Evolutionary conservation across 2,329 filamentous ascomycete species (phyloP).

Genomic region (Coleophoma cylindrospora): DNA sequence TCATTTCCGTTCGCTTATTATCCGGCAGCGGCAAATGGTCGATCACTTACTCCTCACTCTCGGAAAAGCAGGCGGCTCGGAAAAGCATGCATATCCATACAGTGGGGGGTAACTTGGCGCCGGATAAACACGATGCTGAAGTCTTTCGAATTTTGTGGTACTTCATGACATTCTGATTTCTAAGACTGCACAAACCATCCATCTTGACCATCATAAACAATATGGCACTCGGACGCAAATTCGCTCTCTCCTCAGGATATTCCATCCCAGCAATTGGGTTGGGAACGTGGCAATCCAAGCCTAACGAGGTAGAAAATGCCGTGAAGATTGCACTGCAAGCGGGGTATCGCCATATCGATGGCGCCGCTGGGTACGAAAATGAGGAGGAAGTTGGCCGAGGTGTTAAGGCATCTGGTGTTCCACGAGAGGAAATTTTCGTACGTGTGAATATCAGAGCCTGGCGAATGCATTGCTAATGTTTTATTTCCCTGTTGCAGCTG

Average conservation of each 20-base stretch:
- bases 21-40: too few species aligned
- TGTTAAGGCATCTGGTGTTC: slow-evolving; percentile 26
- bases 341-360: slow-evolving; percentile 40
- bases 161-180: too few species aligned
- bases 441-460: neutral
- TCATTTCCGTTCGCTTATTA: too few species aligned
- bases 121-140: too few species aligned
- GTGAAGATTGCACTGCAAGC: slow-evolving; percentile 45
- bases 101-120: too few species aligned
- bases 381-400: slow-evolving; percentile 35
- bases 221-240: slow-evolving; percentile 28
- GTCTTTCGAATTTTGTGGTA: too few species aligned
- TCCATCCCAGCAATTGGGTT: slow-evolving; percentile 32
- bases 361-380: slow-evolving; percentile 3
- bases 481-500: slow-evolving; percentile 30
- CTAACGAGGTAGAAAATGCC: slow-evolving; percentile 41
- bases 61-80: too few species aligned
- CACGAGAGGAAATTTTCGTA: slow-evolving; percentile 34
- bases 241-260: slow-evolving; percentile 31
- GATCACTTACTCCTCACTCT: too few species aligned
- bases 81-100: too few species aligned
- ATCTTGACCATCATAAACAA: too few species aligned
- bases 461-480: slow-evolving; percentile 42
- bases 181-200: too few species aligned
- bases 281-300: slow-evolving; percentile 33